A percentile compares a stretch with the other conserved stretches of the same genome.
phyloP scores from a whole-genome alignment of 768 basidiomycete genomes.

The Lactarius trivialis region DNA sequence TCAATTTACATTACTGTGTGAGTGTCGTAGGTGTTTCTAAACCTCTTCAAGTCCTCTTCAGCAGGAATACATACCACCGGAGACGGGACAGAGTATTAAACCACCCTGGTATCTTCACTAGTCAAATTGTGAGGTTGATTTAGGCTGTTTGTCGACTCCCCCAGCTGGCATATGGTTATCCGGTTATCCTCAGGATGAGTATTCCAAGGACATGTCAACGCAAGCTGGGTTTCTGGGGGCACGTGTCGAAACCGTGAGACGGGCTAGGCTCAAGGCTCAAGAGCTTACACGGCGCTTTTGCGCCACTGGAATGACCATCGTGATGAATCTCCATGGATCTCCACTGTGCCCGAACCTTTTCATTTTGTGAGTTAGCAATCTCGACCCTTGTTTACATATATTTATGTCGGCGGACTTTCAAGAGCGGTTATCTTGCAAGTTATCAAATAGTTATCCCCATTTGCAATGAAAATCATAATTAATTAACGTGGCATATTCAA shows the following conservation, averaged over 20 bases:
- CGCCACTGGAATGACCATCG: neutral
- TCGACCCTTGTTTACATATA: too few relatives aligned
- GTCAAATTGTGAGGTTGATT: neutral
- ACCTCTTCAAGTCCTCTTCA: too few relatives aligned
- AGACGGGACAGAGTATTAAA: neutral
- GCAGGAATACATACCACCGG: too few relatives aligned
- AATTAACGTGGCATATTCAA: neutral
- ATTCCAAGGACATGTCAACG: neutral
- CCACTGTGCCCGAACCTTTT: neutral
- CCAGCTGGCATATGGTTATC: neutral
- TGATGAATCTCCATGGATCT: neutral
- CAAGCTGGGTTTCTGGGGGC: neutral
- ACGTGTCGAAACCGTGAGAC: neutral
- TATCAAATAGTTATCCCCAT: too few relatives aligned
- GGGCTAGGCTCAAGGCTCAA: neutral
- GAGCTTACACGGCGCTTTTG: neutral
- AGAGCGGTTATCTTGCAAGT: neutral
- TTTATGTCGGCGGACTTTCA: too few relatives aligned
- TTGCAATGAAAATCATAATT: neutral
- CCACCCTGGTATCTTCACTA: neutral
- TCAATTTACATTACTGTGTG: constrained; percentile 86
- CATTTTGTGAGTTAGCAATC: neutral
- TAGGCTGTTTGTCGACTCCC: neutral
- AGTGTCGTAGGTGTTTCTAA: neutral
- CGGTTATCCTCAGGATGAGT: neutral